Base-by-base conservation (phyloP, 1,139 yeast genomes). In the Saccharomyces hybrid region DNA sequence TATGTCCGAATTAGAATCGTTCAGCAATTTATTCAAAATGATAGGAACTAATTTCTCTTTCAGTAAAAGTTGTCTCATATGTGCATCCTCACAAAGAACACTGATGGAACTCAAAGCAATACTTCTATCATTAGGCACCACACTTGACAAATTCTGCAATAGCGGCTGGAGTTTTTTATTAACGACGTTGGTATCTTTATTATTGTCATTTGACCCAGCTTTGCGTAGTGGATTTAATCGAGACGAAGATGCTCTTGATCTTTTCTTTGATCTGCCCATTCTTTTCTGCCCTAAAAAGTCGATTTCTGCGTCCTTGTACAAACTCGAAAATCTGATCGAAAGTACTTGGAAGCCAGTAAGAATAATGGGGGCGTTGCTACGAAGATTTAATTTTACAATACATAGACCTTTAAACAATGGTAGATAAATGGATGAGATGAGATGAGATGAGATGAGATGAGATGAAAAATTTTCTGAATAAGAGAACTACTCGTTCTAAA, bases 191-290 rank as follows among this genome's bases (percentile, higher is more conserved):
- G 78, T 83, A 60, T 80, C 85, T 56, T 77, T 78, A 53, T 55
- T 69, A 59, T 55, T 70, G 55, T 51, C 69, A 59, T 50, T 61
- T 64, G 59, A 54, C 44, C 49, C 54, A 58, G 65, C 48, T 38
- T 38, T 38, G 44, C 25, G 44, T 38, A 77, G 61, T 11, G 85
- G 88, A 61, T 81, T 81, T 47, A 71, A 69, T 64, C 86, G 75
- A 20, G 79, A 75, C 56, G 72, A 75, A 26, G 85, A 78, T 54
- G 80, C 78, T 73, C 81, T 85, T 53, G 85, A 83, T 64, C 82
- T 82, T 69, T 81, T 83, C 76, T 84, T 85, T 50, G 86, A 79
- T 71, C 86, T 87, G 55, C 88, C 95, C 95, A 86, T 87, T 51
- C 23, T 44, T 31, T 5, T 44, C 23, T 38, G 11, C 11, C 13